These are phyloP conservation scores for Cordyceps farinosa DNA, from an alignment of 2,329 filamentous ascomycete species.

Conservation along the genomic window DNA sequence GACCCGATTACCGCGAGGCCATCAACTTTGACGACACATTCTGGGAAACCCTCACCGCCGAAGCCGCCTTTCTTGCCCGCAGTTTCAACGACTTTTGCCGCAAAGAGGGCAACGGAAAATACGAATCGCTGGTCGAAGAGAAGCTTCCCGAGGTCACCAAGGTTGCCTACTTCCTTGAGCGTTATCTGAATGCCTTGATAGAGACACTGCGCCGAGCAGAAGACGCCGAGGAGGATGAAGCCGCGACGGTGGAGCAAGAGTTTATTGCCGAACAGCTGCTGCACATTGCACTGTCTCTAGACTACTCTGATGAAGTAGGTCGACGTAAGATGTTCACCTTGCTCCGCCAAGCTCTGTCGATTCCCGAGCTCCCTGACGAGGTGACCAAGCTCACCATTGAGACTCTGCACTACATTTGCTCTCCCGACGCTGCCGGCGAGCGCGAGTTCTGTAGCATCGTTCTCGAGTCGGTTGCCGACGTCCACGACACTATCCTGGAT, in stretches of 20 bases:
- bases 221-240: slow-evolving; percentile 64
- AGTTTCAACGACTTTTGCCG: slow-evolving; percentile 95
- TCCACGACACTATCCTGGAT: slow-evolving; percentile 87
- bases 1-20: slow-evolving; percentile 74
- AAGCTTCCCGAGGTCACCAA: slow-evolving; percentile 94
- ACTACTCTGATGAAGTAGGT: slow-evolving; percentile 97
- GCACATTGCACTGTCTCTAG: slow-evolving; percentile 84
- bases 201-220: slow-evolving; percentile 59
- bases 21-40: slow-evolving; percentile 70
- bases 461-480: slow-evolving; percentile 90
- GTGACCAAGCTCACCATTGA: slow-evolving; percentile 85
- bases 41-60: slow-evolving; percentile 77
- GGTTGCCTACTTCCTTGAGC: slow-evolving; percentile 80
- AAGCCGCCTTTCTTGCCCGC: slow-evolving; percentile 84
- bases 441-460: slow-evolving; percentile 81
- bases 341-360: slow-evolving; percentile 78
- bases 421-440: slow-evolving; percentile 68
- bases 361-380: slow-evolving; percentile 85
- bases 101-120: slow-evolving; percentile 67
- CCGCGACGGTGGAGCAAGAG: slow-evolving; percentile 84
- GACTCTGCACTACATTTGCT: slow-evolving; percentile 78
- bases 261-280: slow-evolving; percentile 95
- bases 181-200: slow-evolving; percentile 68
- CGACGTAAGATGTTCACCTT: slow-evolving; percentile 93
- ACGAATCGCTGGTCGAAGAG: slow-evolving; percentile 75